Evolutionary conservation across 805 yeast genomes (phyloP), one percentile per base, ranked within the genome.

Genomic region (Lipomyces yamanashiensis): DNA sequence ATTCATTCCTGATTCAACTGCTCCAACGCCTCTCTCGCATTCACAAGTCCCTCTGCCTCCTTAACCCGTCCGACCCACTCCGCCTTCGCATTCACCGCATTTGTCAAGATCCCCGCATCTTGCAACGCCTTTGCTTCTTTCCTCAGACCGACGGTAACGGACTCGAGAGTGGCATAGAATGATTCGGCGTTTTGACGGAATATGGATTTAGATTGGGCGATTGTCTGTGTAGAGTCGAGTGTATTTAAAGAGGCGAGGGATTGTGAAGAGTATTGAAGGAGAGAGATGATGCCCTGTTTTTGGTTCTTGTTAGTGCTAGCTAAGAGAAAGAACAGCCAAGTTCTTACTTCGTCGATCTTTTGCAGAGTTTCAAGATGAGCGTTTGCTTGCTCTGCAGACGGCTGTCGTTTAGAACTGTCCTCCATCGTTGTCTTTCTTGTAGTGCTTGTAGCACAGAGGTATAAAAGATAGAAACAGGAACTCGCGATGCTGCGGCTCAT

Each of bases 21-120:
- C 23, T 23, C 15, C 53, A 63, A 33, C 15, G 58, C 62, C 7
- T 17, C 57, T 28, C 56, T 47, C n/a, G 67, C 67, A 17, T 41
- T 53, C 12, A 15, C 48, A n/a, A 55, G 36, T 19, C 44, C 48
- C 34, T 65, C 67, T 5, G 12, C 23, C 34, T 58, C 68, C 15
- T 65, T 63, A 17, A 36, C 59, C 17, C 56, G 8, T 6, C 66
- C 66, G 28, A 65, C 65, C 66, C 61, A 62, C 41, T 65, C 68
- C 21, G 67, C 67, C 33, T 63, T 63, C 7, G 68, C 54, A 54
- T 48, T 64, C 7, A 64, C 62, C n/a, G 53, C 40, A 6, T 44
- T 33, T 9, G 63, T 44, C 51, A 64, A 33, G 21, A 64, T 48
- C 13, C 59, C 50, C 12, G 68, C 63, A 43, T 65, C 64, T 44